Percentiles rank a stretch among this genome's conserved stretches.
Evolutionary conservation across 805 yeast species (phyloP).

Genomic region (Metschnikowia peoriensis): DNA sequence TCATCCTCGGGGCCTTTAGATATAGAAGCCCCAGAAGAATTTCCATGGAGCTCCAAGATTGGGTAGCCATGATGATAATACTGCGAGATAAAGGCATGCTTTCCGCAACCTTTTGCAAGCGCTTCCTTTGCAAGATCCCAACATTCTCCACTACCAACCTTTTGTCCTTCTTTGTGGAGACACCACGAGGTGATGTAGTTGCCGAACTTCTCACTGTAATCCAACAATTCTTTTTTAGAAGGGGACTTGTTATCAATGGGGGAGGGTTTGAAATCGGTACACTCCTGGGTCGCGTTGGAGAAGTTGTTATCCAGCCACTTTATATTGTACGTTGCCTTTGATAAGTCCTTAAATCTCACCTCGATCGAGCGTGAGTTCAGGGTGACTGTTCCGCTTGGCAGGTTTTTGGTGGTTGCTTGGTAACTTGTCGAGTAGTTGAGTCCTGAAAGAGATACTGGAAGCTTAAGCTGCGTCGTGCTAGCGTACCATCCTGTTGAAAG

Average conservation of each 20-base stretch:
- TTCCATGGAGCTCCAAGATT: slow-evolving; percentile 28
- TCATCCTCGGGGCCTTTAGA: slow-evolving; percentile 30
- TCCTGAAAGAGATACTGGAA: slow-evolving; percentile 42
- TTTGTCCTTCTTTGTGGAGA: slow-evolving; percentile 45
- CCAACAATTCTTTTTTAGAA: slow-evolving; percentile 27
- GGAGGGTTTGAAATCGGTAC: slow-evolving; percentile 41
- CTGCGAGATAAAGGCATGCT: slow-evolving; percentile 52
- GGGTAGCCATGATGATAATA: slow-evolving; percentile 49
- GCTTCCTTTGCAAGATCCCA: slow-evolving; percentile 62
- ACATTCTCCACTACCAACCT: slow-evolving; percentile 58
- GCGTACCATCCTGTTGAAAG: slow-evolving; percentile 49
- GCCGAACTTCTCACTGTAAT: slow-evolving; percentile 42
- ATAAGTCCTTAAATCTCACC: slow-evolving; percentile 43
- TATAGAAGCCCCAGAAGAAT: slow-evolving; percentile 17
- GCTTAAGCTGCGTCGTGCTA: slow-evolving; percentile 18
- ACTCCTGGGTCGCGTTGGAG: slow-evolving; percentile 22
- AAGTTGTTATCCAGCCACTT: slow-evolving; percentile 37
- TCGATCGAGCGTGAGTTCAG: slow-evolving; percentile 27
- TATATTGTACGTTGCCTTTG: slow-evolving; percentile 34
- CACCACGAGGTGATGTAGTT: slow-evolving; percentile 56
- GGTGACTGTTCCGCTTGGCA: slow-evolving; percentile 11
- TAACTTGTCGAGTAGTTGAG: slow-evolving; percentile 29
- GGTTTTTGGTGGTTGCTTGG: slow-evolving; percentile 9
- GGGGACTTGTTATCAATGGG: slow-evolving; percentile 37
- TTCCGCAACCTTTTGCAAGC: slow-evolving; percentile 52